Evolutionary conservation across 768 basidiomycete species (phyloP), one percentile per base, ranked within the genome.

Genomic region (Mycena galopus): DNA sequence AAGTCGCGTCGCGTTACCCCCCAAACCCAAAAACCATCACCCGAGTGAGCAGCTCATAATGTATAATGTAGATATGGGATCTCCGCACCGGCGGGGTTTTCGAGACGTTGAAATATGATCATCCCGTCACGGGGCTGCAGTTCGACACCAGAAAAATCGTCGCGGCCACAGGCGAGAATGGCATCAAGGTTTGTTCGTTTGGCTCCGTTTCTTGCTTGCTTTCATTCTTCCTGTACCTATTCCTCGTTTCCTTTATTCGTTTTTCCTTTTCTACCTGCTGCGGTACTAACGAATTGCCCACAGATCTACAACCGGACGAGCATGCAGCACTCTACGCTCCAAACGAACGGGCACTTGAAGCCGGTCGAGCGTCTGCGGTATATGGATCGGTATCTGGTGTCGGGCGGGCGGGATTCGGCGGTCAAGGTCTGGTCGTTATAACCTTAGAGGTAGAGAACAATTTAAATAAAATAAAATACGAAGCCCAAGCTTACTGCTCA

Each of bases 261-360:
- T n/a, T 56, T 56, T 12, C 12, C 16, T 56, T 27, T 27, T 23
- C 27, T 23, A 14, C n/a, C 35, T 51, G 39, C 50, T 69, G 42
- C 27, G 10, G 61, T 58, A 56, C 53, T 67, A 32, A 73, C 19
- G 55, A 59, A 29, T 27, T 35, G 47, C 55, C 57, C n/a, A 53
- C 77, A 97, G 96, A 89, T 97, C 39, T 99, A 96, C 83, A 99
- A 99, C 81, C 93, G 98, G 32, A 98, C 96, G 10, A 95, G 92
- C 73, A 91, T 93, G 86, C 94, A 97, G 78, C 92, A 96, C 71
- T 94, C 95, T 14, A 89, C 93, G 30, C 82, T 99, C 56, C 81
- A 88, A 53, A 95, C 93, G 7, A 99, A 98, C 79, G 98, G 98
- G n/a, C 98, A 99, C 81, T 94, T 89, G 21, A 91, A 90, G 72